Conservation (phyloP, 2,329 filamentous ascomycete genomes). For the Cytospora schulzeri region DNA sequence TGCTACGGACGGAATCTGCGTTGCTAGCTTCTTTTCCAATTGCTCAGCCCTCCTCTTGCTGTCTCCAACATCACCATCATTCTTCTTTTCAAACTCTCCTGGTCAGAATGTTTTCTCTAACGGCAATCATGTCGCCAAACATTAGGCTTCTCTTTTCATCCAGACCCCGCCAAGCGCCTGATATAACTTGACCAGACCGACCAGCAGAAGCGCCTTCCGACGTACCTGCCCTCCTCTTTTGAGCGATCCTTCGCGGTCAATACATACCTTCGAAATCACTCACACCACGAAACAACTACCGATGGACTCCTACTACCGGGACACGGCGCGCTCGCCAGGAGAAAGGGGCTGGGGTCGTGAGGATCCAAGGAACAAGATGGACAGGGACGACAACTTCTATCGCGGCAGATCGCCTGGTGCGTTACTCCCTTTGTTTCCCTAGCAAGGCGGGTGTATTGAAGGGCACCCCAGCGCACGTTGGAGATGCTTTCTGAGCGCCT, state of each 20-base stretch:
- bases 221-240: neutral
- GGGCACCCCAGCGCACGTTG: neutral
- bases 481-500: constrained; percentile 2
- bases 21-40: constrained; percentile 24
- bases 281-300: constrained; percentile 23
- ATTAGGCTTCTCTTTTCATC: constrained; percentile 45
- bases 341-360: constrained; percentile 59
- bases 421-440: constrained; percentile 37
- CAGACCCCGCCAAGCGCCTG: constrained; percentile 30
- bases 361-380: constrained; percentile 53
- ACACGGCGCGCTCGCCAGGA: constrained; percentile 55
- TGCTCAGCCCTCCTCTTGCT: constrained; percentile 24
- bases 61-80: constrained; percentile 21
- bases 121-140: constrained; percentile 54
- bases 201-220: constrained; percentile 9
- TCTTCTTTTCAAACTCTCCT: constrained; percentile 29
- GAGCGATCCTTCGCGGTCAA: neutral
- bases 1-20: constrained; percentile 25
- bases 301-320: constrained; percentile 63
- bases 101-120: constrained; percentile 57
- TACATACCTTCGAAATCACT: constrained; percentile 18
- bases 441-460: neutral
- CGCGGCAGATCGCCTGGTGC: constrained; percentile 71
- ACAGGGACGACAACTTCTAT: constrained; percentile 63
- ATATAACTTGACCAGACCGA: constrained; percentile 35